Base-by-base conservation (phyloP, 129 eudicot species). In the Chrysanthemum lavandulifolium region DNA sequence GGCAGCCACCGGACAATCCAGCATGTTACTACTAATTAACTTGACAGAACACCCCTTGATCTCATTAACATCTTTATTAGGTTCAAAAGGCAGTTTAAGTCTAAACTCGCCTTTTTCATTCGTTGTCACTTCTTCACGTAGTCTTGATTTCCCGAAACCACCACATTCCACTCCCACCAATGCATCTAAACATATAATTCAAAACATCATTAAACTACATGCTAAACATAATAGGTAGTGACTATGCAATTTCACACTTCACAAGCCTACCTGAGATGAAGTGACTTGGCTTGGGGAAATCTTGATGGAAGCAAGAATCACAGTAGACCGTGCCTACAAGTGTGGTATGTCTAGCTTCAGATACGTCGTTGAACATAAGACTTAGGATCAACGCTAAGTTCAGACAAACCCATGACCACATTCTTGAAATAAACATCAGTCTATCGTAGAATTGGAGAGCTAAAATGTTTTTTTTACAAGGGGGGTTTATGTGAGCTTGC, bases 301-400 rank as follows among this genome's bases (percentile, higher is more conserved):
- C 73, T 51, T 73, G 79, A 6, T 75, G 86, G 78, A 80, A 87
- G 75, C 97, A 94, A 18, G 98, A 76, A 81, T 88, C 86, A 50
- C 98, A 94, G 68, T 82, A 94, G 76, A 94, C 98, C 21, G 85
- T 84, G 67, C 98, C 98, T 25, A 87, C 89, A 29, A 84, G 84
- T 29, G 87, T 86, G 51, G 80, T 70, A 18, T 69, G 53, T 13
- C 19, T 33, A 59, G 82, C 62, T 54, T 83, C 86, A 7, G 84
- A 68, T 25, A 50, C 80, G 66, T 76, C 65, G 69, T 29, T 67
- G 10, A 77, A 66, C 14, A 79, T 61, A 36, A 82, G 54, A 65
- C 75, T 58, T 63, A 94, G 56, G 61, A 87, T 51, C 47, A 75
- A 69, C 45, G 78, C 67, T 57, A 86, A 4, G 48, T 74, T 68